Conservation (phyloP, 148 eudicot genomes). For the Bassia scoparia region DNA sequence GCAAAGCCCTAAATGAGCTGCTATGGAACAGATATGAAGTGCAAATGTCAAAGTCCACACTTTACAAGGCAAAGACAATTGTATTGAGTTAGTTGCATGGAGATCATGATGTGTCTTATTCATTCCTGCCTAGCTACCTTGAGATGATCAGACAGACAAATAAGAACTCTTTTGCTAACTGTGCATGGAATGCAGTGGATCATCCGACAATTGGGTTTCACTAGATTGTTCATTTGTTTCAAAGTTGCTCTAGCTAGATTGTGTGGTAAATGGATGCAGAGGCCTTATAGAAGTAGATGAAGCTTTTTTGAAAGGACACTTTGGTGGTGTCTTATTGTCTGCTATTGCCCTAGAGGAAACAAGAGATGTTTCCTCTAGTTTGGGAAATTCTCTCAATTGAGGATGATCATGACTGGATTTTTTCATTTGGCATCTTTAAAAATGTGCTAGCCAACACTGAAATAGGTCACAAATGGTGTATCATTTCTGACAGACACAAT, state of each 20-base stretch:
- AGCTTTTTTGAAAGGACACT: not conserved
- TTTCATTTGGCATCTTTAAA: not conserved
- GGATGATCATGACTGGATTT: not conserved
- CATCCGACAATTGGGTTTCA: not conserved
- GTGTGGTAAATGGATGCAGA: not conserved
- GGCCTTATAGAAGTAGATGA: not conserved
- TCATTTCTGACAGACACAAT: not conserved
- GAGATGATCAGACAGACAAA: not conserved
- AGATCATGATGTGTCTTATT: not conserved
- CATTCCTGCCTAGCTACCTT: not conserved
- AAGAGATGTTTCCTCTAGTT: not conserved
- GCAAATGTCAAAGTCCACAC: not conserved
- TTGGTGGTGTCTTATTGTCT: not conserved
- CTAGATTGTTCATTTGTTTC: not conserved
- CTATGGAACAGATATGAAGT: not conserved
- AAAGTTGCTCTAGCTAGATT: not conserved
- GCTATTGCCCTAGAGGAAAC: not conserved
- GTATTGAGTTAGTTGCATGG: not conserved
- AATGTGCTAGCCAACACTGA: not conserved
- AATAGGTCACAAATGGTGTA: not conserved
- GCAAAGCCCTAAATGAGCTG: not conserved
- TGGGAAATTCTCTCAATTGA: not conserved
- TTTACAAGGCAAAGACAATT: not conserved
- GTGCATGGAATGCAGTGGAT: not conserved
- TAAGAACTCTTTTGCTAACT: not conserved